These are phyloP conservation scores for Puccinellia tenuiflora DNA, from an alignment of 176 grass and related monocot species.

Conservation along the genomic window DNA sequence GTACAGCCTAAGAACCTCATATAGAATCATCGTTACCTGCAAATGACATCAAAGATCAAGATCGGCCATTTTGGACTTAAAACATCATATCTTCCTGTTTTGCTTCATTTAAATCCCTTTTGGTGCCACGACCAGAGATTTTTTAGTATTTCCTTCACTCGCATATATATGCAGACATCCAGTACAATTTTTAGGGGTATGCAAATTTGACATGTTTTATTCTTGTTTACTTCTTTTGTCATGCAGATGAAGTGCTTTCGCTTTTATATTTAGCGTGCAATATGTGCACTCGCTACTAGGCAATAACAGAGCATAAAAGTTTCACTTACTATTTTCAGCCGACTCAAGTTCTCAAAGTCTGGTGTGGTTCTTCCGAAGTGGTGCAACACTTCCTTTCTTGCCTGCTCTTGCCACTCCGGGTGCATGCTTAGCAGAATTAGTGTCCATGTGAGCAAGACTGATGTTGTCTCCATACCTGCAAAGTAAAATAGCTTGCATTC, in stretches of 20 bases:
- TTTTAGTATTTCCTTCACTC: neutral
- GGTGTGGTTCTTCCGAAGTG: conserved; percentile 45
- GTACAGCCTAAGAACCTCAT: conserved; percentile 74
- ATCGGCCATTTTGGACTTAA: neutral
- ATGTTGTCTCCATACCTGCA: conserved; percentile 72
- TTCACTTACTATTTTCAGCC: conserved; percentile 56
- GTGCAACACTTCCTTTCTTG: conserved; percentile 67
- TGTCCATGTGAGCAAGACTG: conserved; percentile 76
- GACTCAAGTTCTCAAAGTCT: conserved; percentile 48
- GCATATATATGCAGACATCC: neutral
- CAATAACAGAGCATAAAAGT: neutral
- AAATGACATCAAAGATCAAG: neutral
- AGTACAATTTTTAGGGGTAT: neutral
- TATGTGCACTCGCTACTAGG: neutral
- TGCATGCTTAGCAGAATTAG: conserved; percentile 63
- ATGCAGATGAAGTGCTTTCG: neutral
- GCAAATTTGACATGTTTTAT: neutral
- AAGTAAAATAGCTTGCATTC: conserved; percentile 92
- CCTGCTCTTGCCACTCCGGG: conserved; percentile 58
- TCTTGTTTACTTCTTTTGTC: neutral
- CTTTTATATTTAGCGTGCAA: neutral
- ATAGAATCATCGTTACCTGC: conserved; percentile 62
- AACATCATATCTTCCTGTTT: neutral
- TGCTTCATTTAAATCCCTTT: neutral
- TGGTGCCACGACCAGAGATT: neutral